Base-by-base conservation (phyloP, 495 filamentous ascomycete genomes). In the Aspergillus nanangensis region DNA sequence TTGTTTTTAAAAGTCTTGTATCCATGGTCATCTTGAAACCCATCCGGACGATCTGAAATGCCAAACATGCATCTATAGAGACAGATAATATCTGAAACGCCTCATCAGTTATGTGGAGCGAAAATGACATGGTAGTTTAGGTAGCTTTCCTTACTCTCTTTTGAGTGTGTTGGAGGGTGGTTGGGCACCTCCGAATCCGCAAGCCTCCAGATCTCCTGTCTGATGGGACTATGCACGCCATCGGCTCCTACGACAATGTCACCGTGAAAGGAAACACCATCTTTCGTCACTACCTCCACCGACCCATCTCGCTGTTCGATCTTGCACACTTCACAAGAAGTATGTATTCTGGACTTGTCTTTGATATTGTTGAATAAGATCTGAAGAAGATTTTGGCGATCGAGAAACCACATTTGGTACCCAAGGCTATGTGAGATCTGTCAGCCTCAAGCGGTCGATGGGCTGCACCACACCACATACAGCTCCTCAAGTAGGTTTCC, bases 201-300 rank as follows among this genome's bases (percentile, higher is more conserved):
- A 38, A 66, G 48, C 5, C 56, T 47, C 46, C 64, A 58, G 60
- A 79, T 70, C 47, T 69, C 64, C 14, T 53, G 42, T 9, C 66
- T 51, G 13, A 65, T 65, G 38, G 45, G 49, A 48, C 72, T 75
- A 38, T 72, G 66, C n/a, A 75, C 65, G 0, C 77, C 77, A 51
- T 80, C 78, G 11, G 64, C 67, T 0, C 75, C 77, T 5, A 78
- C 57, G 3, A 80, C 55, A 20, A 78, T 34, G 40, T 70, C 61
- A 0, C 76, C 77, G 8, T 49, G 36, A 40, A 59, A 69, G 0
- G 57, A 34, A 8, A 52, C 54, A 0, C 75, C 74, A 48, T 76
- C 69, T 1, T 34, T 23, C 14, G 60, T 60, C n/a, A 53, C 46
- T 25, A 70, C 64, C 5, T 22, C 35, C 3, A 70, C 65, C 9